Conservation (phyloP, 1,284 basidiomycete species). For the Ustilago lituana region DNA sequence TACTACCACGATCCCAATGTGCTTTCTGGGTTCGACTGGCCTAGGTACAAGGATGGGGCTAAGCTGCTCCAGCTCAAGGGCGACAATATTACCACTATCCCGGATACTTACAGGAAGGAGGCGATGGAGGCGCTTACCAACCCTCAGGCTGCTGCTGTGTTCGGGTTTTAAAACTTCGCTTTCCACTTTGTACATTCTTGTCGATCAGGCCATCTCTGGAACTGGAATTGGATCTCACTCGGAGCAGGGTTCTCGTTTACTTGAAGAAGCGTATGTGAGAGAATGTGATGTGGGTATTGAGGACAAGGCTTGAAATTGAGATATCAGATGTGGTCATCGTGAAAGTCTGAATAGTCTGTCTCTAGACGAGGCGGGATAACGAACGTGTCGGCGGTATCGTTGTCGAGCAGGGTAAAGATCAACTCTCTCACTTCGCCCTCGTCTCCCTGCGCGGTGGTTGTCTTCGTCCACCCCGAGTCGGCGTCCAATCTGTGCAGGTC, state of each 20-base stretch:
- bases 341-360: conserved; percentile 38
- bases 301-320: not conserved
- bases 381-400: conserved; percentile 49
- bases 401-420: conserved; percentile 27
- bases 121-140: conserved; percentile 39
- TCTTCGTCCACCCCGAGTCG: conserved; percentile 14
- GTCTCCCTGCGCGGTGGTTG: not conserved
- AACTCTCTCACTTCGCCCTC: conserved; percentile 10
- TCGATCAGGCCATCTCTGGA: no score
- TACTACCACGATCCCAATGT: conserved; percentile 33
- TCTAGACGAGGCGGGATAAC: conserved; percentile 60
- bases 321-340: conserved; percentile 30
- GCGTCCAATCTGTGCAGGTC: not conserved
- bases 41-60: conserved; percentile 9
- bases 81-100: conserved; percentile 30
- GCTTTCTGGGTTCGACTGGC: conserved; percentile 26
- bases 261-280: not conserved
- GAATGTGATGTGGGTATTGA: not conserved
- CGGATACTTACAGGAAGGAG: conserved; percentile 38
- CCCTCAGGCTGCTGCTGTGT: conserved; percentile 13
- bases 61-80: conserved; percentile 40
- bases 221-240: no score
- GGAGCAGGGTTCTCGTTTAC: no score
- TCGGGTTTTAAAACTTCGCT: conserved; percentile 23
- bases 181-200: no score